Conservation (phyloP, 2,329 filamentous ascomycete genomes). For the Alternaria tenuissima region DNA sequence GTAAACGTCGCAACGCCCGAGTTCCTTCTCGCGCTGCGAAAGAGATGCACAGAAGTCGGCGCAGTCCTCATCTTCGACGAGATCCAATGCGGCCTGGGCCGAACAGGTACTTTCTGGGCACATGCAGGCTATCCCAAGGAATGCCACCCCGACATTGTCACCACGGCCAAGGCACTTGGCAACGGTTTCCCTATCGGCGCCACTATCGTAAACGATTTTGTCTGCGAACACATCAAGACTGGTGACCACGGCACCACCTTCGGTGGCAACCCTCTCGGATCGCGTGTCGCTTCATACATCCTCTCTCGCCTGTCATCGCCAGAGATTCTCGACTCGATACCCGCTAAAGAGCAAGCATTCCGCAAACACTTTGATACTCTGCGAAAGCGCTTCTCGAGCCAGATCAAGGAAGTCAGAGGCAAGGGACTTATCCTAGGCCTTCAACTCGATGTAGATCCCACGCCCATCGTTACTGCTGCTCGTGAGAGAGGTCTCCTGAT, state of each 20-base stretch:
- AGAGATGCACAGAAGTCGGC: conserved; percentile 83
- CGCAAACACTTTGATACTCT: conserved; percentile 65
- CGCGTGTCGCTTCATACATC: conserved; percentile 84
- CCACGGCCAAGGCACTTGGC: conserved; percentile 92
- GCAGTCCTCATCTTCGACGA: conserved; percentile 94
- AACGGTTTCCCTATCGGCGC: conserved; percentile 97
- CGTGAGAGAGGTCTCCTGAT: conserved; percentile 86
- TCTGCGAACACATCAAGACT: conserved; percentile 72
- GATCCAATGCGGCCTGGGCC: conserved; percentile 91
- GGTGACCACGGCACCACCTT: conserved; percentile 96
- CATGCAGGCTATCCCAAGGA: conserved; percentile 76
- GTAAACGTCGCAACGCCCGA: conserved; percentile 83
- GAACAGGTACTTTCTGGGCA: conserved; percentile 91
- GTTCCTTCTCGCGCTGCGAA: conserved; percentile 84
- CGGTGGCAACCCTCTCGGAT: conserved; percentile 88
- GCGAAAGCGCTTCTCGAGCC: conserved; percentile 69
- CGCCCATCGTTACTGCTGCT: conserved; percentile 80
- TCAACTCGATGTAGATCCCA: conserved; percentile 78
- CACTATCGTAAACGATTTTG: conserved; percentile 71
- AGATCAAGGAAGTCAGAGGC: conserved; percentile 82
- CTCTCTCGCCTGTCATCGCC: conserved; percentile 77
- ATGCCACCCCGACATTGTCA: conserved; percentile 92
- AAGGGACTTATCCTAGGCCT: conserved; percentile 85
- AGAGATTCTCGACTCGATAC: conserved; percentile 73
- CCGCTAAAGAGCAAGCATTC: conserved; percentile 71